phyloP scores from a whole-genome alignment of 495 filamentous ascomycete genomes.

The Penicillium paxilli region DNA sequence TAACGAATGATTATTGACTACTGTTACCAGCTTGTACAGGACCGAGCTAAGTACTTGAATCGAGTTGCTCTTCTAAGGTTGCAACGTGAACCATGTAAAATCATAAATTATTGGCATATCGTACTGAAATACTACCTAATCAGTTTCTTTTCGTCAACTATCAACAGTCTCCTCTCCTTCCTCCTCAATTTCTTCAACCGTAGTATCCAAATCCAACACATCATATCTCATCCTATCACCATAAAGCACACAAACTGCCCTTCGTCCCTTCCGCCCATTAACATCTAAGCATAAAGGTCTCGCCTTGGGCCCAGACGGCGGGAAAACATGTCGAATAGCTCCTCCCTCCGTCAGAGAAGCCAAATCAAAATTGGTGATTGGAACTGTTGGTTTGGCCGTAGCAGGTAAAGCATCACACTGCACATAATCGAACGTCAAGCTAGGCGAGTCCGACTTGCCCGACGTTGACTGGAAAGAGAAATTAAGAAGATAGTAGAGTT shows the following conservation, averaged over 20 bases:
- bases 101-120: too few species aligned
- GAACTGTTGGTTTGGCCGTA: slow-evolving; percentile 14
- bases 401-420: slow-evolving; percentile 10
- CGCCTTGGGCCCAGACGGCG: slow-evolving; percentile 36
- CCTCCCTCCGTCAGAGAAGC: slow-evolving; percentile 9
- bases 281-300: slow-evolving; percentile 49
- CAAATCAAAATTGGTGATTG: slow-evolving; percentile 24
- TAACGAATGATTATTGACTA: too few species aligned
- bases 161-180: not conserved
- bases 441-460: slow-evolving; percentile 2
- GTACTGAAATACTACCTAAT: too few species aligned
- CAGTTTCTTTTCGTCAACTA: not conserved
- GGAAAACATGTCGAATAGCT: slow-evolving; percentile 36
- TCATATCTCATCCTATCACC: slow-evolving; percentile 56
- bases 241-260: slow-evolving; percentile 57
- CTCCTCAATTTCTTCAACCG: slow-evolving; percentile 21
- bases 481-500: slow-evolving; percentile 38
- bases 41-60: too few species aligned
- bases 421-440: slow-evolving; percentile 17
- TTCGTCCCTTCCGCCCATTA: slow-evolving; percentile 53
- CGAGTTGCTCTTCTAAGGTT: too few species aligned
- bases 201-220: slow-evolving; percentile 57
- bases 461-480: slow-evolving; percentile 34
- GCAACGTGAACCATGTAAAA: too few species aligned
- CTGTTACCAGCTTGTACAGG: too few species aligned